These are phyloP conservation scores for Fusarium sp. DNA, from an alignment of 2,329 filamentous ascomycete species.

Conservation along the genomic window DNA sequence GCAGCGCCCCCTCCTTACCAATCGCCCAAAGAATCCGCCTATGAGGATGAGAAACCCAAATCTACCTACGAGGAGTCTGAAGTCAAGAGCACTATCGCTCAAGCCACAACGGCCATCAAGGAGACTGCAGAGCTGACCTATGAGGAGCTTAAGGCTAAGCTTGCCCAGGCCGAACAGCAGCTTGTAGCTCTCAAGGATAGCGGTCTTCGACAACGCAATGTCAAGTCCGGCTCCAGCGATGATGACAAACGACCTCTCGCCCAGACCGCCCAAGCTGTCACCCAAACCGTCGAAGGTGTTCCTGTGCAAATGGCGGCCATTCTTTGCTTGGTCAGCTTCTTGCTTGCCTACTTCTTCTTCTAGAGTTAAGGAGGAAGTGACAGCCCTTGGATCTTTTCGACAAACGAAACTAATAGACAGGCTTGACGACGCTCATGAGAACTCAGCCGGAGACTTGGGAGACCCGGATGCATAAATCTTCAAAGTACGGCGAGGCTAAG, in stretches of 20 bases:
- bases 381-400: constrained; percentile 11
- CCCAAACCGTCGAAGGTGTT: constrained; percentile 75
- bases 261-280: constrained; percentile 63
- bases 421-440: constrained; percentile 34
- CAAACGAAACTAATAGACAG: constrained; percentile 27
- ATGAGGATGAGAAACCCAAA: constrained; percentile 41
- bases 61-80: constrained; percentile 40
- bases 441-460: constrained; percentile 16
- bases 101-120: constrained; percentile 59
- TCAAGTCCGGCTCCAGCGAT: constrained; percentile 58
- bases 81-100: constrained; percentile 44
- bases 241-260: constrained; percentile 60
- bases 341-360: constrained; percentile 97
- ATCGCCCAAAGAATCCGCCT: constrained; percentile 45
- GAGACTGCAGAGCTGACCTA: constrained; percentile 53
- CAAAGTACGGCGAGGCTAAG: constrained; percentile 10
- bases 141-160: constrained; percentile 75
- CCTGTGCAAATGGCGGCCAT: constrained; percentile 85
- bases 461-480: constrained; percentile 24
- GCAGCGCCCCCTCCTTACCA: constrained; percentile 48
- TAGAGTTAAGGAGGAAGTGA: constrained; percentile 55
- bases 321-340: constrained; percentile 88
- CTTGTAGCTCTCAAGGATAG: constrained; percentile 76
- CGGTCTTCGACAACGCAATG: constrained; percentile 83
- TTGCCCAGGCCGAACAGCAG: constrained; percentile 77